Conservation (phyloP, 2,329 filamentous ascomycete genomes). For the Hirsutella minnesotensis region DNA sequence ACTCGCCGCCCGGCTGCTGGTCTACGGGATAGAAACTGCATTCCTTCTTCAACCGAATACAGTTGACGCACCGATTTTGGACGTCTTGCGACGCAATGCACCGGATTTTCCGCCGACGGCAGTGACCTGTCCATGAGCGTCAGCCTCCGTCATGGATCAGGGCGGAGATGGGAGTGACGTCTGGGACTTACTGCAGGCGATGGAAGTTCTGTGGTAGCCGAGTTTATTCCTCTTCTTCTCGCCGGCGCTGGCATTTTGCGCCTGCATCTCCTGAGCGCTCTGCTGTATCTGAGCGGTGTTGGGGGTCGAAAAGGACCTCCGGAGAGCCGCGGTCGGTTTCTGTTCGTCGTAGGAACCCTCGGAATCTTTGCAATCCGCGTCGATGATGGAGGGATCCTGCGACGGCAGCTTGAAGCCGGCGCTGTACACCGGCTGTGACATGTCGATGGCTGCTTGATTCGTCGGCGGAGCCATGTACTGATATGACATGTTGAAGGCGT, state of each 20-base stretch:
- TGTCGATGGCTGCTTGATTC: constrained; percentile 28
- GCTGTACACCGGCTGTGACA: constrained; percentile 25
- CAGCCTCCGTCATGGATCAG: background rate
- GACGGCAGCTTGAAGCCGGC: constrained; percentile 16
- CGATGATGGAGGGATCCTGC: constrained; percentile 15
- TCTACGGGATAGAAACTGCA: constrained; percentile 90
- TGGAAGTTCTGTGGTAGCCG: constrained; percentile 88
- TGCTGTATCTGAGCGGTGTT: constrained; percentile 31
- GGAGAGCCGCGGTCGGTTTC: constrained; percentile 24
- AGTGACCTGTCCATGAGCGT: constrained; percentile 54
- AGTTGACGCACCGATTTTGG: constrained; percentile 76
- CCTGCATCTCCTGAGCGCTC: constrained; percentile 13
- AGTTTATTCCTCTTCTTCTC: constrained; percentile 72
- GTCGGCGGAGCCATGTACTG: constrained; percentile 33
- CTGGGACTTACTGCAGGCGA: constrained; percentile 75
- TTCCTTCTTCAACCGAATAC: constrained; percentile 87
- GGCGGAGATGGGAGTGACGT: background rate
- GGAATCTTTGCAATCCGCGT: constrained; percentile 19
- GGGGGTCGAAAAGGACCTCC: constrained; percentile 38
- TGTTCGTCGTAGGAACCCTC: constrained; percentile 21
- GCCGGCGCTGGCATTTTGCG: constrained; percentile 20
- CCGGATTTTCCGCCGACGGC: constrained; percentile 84
- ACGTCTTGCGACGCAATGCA: constrained; percentile 71
- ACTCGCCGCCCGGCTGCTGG: constrained; percentile 46
- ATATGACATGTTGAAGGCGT: constrained; percentile 28